Percentiles rank a stretch among this genome's conserved stretches.
Conservation (phyloP, 345 rosid species). For the Salix caprea region DNA sequence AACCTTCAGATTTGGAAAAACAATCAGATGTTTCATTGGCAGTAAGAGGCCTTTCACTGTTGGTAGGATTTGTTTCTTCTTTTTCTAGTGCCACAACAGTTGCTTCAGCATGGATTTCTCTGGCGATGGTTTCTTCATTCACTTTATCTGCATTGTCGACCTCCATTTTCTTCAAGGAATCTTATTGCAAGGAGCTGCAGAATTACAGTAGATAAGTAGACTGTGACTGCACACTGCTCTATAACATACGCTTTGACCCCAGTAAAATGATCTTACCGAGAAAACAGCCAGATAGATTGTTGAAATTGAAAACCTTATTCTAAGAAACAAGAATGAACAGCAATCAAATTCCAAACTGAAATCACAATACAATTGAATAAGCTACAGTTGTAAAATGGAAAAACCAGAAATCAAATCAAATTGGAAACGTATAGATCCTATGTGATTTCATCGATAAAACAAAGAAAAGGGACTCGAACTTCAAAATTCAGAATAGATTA, state of each 20-base stretch:
- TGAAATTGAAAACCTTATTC: not conserved
- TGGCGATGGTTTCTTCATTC: conserved; percentile 35
- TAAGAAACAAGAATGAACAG: not conserved
- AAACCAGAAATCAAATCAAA: not conserved
- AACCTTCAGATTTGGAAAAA: conserved; percentile 27
- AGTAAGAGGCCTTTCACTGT: conserved; percentile 13
- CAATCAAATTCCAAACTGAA: not conserved
- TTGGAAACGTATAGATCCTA: conserved; percentile 2
- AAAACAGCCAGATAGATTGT: not conserved
- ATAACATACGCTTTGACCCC: not conserved
- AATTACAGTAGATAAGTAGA: conserved; percentile 9
- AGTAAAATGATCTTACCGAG: not conserved
- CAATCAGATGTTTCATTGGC: conserved; percentile 27
- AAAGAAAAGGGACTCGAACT: not conserved
- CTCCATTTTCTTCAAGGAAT: conserved; percentile 43
- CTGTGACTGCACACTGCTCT: not conserved
- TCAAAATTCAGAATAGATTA: not conserved
- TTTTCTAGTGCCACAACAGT: conserved; percentile 27
- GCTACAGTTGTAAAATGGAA: not conserved
- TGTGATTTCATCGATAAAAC: not conserved
- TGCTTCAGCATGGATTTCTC: conserved; percentile 29
- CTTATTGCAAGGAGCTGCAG: conserved; percentile 16
- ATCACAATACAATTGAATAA: not conserved
- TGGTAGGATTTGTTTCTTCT: conserved; percentile 29
- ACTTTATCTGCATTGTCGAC: conserved; percentile 36